A percentile compares a stretch with the other conserved stretches of the same genome.
Conservation (phyloP, 768 basidiomycete genomes). For the Tulasnella sp. region DNA sequence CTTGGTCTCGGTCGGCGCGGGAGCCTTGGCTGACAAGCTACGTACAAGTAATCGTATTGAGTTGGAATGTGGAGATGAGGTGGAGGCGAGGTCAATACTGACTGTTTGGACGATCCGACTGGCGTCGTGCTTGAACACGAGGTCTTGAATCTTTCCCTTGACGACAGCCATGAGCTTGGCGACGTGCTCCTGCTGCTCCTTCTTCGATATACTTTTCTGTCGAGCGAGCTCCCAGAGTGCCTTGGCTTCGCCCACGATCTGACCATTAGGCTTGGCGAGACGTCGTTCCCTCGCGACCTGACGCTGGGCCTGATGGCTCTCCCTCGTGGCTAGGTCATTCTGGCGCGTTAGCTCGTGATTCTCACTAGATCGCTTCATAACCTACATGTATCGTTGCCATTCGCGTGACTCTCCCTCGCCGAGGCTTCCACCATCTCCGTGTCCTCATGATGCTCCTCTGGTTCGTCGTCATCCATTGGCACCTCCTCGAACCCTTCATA, state of each 20-base stretch:
- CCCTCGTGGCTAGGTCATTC: slow-evolving; percentile 50
- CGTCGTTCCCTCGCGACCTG: slow-evolving; percentile 54
- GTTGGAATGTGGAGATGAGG: background rate
- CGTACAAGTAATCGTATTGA: background rate
- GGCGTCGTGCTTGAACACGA: slow-evolving; percentile 86
- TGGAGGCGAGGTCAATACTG: background rate
- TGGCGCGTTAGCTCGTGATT: too few species aligned
- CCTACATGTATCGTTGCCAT: too few species aligned
- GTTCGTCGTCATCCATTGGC: too few species aligned
- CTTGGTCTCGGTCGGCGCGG: slow-evolving; percentile 60
- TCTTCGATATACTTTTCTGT: slow-evolving; percentile 54
- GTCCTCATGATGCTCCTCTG: too few species aligned
- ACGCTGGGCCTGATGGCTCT: slow-evolving; percentile 64
- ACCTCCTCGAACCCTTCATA: too few species aligned
- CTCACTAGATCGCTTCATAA: too few species aligned
- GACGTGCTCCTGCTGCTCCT: slow-evolving; percentile 66
- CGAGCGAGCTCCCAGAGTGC: slow-evolving; percentile 64
- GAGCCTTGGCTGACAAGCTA: slow-evolving; percentile 68
- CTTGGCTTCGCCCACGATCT: slow-evolving; percentile 59
- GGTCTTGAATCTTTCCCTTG: slow-evolving; percentile 71
- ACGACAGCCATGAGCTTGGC: slow-evolving; percentile 63
- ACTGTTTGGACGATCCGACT: slow-evolving; percentile 69
- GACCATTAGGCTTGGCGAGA: slow-evolving; percentile 67
- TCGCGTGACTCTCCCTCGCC: too few species aligned
- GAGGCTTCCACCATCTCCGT: too few species aligned